These are phyloP conservation scores for Venturia carpophila DNA, from an alignment of 2,329 filamentous ascomycete genomes.

Conservation along the genomic window DNA sequence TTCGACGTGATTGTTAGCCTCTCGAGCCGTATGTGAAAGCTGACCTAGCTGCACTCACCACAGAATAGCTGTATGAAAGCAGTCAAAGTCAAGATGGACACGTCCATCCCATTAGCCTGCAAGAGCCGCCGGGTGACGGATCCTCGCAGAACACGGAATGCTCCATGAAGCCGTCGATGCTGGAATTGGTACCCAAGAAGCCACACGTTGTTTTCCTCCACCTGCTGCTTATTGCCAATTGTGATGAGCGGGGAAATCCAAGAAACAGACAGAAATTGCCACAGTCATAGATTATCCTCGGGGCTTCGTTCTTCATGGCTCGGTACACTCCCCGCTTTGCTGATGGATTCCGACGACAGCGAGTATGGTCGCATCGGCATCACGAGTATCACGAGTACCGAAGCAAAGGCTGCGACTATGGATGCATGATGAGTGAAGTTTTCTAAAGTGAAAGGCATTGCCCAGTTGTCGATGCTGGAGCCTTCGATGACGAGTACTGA, in stretches of 20 bases:
- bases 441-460: not conserved
- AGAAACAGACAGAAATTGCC: constrained; percentile 76
- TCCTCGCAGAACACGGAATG: constrained; percentile 65
- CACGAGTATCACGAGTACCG: constrained; percentile 47
- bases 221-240: constrained; percentile 54
- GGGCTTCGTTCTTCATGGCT: constrained; percentile 57
- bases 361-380: constrained; percentile 63
- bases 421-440: constrained; percentile 28
- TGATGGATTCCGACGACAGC: constrained; percentile 50
- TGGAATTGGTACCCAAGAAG: constrained; percentile 71
- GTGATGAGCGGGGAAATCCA: constrained; percentile 73
- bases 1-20: not conserved
- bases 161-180: constrained; percentile 63
- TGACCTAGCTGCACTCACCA: constrained; percentile 31
- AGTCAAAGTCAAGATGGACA: constrained; percentile 32
- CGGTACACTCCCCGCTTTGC: constrained; percentile 48
- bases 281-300: constrained; percentile 71
- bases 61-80: constrained; percentile 55
- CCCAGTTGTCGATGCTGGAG: constrained; percentile 2
- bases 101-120: constrained; percentile 25
- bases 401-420: constrained; percentile 32
- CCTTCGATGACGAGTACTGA: constrained; percentile 29
- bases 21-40: not conserved
- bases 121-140: constrained; percentile 59
- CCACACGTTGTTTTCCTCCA: constrained; percentile 79